Evolutionary conservation across 2,329 filamentous ascomycete genomes (phyloP).

Genomic region (Dactylellina sp.): DNA sequence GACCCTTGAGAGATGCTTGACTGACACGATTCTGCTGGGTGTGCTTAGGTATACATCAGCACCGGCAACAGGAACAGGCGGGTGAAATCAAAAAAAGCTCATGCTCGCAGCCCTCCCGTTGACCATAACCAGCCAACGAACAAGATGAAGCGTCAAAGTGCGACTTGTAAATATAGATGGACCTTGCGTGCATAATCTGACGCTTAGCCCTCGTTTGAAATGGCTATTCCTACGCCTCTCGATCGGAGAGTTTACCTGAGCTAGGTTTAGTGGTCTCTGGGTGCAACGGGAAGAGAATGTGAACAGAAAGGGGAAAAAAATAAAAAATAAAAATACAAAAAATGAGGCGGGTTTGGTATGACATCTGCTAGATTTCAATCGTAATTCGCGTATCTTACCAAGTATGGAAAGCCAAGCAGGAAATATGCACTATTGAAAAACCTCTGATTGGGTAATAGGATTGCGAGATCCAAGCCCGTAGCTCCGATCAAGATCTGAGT

Average conservation of each 20-base stretch:
- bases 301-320: neutral
- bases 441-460: slow-evolving; percentile 39
- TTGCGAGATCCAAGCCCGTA: slow-evolving; percentile 50
- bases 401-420: slow-evolving; percentile 25
- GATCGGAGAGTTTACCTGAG: slow-evolving; percentile 33
- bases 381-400: slow-evolving; percentile 49
- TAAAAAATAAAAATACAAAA: neutral
- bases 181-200: slow-evolving; percentile 22
- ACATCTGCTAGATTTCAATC: slow-evolving; percentile 50
- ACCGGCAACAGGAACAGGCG: too few relatives aligned
- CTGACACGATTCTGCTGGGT: too few relatives aligned
- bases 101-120: slow-evolving; percentile 1
- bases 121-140: slow-evolving; percentile 28
- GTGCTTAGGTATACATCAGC: neutral
- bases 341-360: slow-evolving; percentile 17
- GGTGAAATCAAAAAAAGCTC: slow-evolving; percentile 11
- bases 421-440: slow-evolving; percentile 2
- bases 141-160: slow-evolving; percentile 25
- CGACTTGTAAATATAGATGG: slow-evolving; percentile 20
- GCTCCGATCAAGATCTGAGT: slow-evolving; percentile 53
- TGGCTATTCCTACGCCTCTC: slow-evolving; percentile 4
- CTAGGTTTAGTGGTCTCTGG: slow-evolving; percentile 7
- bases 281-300: neutral
- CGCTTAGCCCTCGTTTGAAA: slow-evolving; percentile 6
- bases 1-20: too few relatives aligned